A percentile compares a stretch with the other conserved stretches of the same genome.
phyloP scores from a whole-genome alignment of 805 yeast genomes.

The Candida montana region DNA sequence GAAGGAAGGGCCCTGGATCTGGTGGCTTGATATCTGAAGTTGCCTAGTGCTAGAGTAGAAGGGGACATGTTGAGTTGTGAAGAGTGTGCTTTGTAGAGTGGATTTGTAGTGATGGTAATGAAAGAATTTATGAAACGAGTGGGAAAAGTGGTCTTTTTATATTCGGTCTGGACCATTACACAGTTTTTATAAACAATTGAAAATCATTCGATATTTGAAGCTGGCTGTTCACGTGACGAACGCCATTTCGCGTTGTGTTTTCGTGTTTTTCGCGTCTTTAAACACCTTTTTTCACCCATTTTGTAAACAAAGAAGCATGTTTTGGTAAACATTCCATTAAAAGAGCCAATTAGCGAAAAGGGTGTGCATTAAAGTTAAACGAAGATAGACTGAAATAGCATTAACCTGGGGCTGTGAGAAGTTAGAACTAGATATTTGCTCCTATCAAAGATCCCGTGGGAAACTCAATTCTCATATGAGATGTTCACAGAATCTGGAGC shows the following conservation, averaged over 20 bases:
- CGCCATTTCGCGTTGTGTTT: constrained; percentile 10
- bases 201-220: constrained; percentile 5
- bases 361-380: not conserved
- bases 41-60: constrained; percentile 10
- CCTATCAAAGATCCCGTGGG: no score
- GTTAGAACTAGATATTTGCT: no score
- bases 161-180: not conserved
- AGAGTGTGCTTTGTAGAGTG: not conserved
- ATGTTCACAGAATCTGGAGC: no score
- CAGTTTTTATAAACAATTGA: not conserved
- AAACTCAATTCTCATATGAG: no score
- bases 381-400: no score
- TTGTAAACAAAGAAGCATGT: not conserved
- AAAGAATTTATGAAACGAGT: no score
- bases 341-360: not conserved
- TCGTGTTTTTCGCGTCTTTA: not conserved
- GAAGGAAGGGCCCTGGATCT: constrained; percentile 15
- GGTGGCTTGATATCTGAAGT: constrained; percentile 17
- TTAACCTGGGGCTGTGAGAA: no score
- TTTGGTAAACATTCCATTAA: not conserved
- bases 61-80: constrained; percentile 12
- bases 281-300: not conserved
- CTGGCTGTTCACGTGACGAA: constrained; percentile 10
- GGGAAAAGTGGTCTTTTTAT: not conserved
- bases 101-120: not conserved